A percentile compares a stretch with the other conserved stretches of the same genome.
Conservation (phyloP, 2,329 filamentous ascomycete species). For the Hymenoscyphus occultus region DNA sequence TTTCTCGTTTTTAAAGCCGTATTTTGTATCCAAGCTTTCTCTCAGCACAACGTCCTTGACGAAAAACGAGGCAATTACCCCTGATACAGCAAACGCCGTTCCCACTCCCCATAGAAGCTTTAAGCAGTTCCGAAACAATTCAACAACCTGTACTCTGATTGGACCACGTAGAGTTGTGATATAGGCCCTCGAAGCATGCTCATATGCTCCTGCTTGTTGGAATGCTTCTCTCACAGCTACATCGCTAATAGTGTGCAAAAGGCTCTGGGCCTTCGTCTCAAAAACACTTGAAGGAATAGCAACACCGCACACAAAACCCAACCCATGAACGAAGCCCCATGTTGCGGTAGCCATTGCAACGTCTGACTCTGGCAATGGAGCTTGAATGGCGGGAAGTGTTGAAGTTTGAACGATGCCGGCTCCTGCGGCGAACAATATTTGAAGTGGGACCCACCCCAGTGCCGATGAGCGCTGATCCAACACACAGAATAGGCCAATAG, state of each 20-base stretch:
- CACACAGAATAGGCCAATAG: constrained; percentile 16
- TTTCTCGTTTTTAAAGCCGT: constrained; percentile 9
- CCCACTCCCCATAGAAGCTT: constrained; percentile 14
- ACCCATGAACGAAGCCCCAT: constrained; percentile 43
- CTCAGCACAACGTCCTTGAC: constrained; percentile 16
- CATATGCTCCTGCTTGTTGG: constrained; percentile 1
- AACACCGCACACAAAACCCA: constrained; percentile 46
- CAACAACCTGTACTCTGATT: not conserved
- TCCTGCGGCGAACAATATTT: constrained; percentile 42
- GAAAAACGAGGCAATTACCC: constrained; percentile 11
- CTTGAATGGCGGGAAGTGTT: constrained; percentile 44
- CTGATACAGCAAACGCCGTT: constrained; percentile 12
- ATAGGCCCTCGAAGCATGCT: constrained; percentile 2
- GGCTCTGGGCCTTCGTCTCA: constrained; percentile 6
- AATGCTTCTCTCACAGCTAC: not conserved
- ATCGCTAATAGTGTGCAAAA: constrained; percentile 2
- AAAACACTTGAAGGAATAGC: constrained; percentile 36
- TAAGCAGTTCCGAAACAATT: constrained; percentile 6
- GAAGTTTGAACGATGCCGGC: constrained; percentile 42
- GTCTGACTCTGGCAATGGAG: constrained; percentile 39
- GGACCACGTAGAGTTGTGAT: not conserved
- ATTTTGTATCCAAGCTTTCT: constrained; percentile 14
- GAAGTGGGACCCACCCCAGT: constrained; percentile 42
- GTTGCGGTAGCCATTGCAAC: constrained; percentile 19
- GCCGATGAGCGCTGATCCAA: constrained; percentile 35